Evolutionary conservation across 768 basidiomycete genomes (phyloP), one percentile per base, ranked within the genome.

Genomic region (Nidula microcarpa): DNA sequence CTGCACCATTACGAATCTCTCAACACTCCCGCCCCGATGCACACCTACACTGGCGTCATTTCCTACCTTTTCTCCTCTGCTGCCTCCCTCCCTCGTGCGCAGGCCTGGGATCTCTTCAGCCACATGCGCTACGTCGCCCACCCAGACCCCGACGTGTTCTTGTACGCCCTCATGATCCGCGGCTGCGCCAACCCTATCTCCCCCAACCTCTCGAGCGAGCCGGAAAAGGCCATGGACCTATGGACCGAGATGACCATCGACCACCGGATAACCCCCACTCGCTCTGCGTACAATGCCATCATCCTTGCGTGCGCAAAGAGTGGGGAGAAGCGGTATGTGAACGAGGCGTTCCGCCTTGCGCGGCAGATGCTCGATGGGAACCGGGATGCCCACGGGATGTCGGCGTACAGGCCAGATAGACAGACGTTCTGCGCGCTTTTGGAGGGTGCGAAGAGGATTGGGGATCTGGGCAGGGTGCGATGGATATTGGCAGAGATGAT

Each of bases 41-140:
- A 75, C 39, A 82, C 89, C 0, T 97, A 98, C 68, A 84, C 83
- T 7, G 74, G 81, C 17, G 69, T 86, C 46, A 87, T 96, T 54
- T 71, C 73, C 5, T 67, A 76, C 44, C 84, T 85, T 34, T 81
- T 81, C 59, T 73, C 74, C 43, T 71, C 74, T 30, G 74, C 71
- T 6, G 77, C 74, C 32, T 71, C 81, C 3, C 60, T 77, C 1
- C 81, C 81, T 2, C 81, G 80, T 33, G 88, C 90, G 0, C 86
- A 91, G 55, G 95, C 91, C 2, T 97, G 93, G 92, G 92, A 98
- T 63, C 80, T 98, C 39, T 98, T 92, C 67, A 75, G 89, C 2
- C 96, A 99, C 68, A 95, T 97, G 91, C 91, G 96, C 45, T 94
- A 97, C 55, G 90, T 91, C 11, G 92, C 96, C 1, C 94, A 98